Evolutionary conservation across 257 asterid genomes (phyloP).

Genomic region (Solanum etuberosum): DNA sequence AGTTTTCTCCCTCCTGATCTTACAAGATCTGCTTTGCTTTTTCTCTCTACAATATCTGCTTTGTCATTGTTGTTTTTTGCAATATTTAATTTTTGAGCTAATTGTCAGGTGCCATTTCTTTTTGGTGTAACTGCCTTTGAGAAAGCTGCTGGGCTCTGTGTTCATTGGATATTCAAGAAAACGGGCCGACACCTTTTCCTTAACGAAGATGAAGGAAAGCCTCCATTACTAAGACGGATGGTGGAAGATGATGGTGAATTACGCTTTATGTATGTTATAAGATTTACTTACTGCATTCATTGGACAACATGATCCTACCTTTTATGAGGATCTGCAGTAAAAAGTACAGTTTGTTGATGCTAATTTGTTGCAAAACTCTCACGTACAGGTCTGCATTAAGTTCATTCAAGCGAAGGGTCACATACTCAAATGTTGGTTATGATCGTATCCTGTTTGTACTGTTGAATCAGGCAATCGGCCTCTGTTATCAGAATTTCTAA

Average conservation of each 20-base stretch:
- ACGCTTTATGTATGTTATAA: constrained; percentile 50
- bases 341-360: background rate
- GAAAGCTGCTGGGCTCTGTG: constrained; percentile 54
- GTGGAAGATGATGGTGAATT: constrained; percentile 58
- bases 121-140: constrained; percentile 87
- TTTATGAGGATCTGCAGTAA: background rate
- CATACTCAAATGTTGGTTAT: constrained; percentile 83
- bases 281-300: background rate
- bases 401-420: constrained; percentile 75
- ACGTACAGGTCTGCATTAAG: constrained; percentile 76
- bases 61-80: background rate
- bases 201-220: constrained; percentile 44
- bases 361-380: background rate
- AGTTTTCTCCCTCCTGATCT: background rate
- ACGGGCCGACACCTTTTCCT: constrained; percentile 96
- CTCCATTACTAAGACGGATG: constrained; percentile 34
- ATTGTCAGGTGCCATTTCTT: constrained; percentile 86
- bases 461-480: background rate
- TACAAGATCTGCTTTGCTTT: background rate
- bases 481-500: background rate
- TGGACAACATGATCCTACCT: background rate
- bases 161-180: constrained; percentile 91
- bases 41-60: background rate
- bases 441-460: constrained; percentile 70
- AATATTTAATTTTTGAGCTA: background rate